Evolutionary conservation across 306 rosid species (phyloP), one percentile per base, ranked within the genome.

Genomic region (Sicyos baderoa): DNA sequence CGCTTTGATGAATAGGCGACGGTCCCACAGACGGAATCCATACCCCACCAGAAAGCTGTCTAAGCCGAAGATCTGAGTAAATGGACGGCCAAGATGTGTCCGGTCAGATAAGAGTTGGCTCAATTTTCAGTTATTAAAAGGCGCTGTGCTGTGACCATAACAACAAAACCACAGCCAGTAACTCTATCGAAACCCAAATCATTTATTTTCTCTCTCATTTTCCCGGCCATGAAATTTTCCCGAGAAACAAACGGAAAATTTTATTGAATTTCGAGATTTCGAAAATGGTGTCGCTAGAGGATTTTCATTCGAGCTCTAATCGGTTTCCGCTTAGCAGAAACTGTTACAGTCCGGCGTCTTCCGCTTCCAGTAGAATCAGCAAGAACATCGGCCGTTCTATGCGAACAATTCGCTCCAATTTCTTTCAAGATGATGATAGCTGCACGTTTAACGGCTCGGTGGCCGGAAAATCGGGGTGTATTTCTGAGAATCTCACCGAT

Each of bases 371-470:
- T 47, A 85, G 77, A 79, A 62, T 86, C 29, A 75, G 79, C 83
- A 77, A 91, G 6, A 76, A 85, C 65, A 81, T 54, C 0, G 99
- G 99, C 23, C 89, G 96, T 17, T 94, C 99, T 52, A 94, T 94
- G 99, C 86, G 99, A 14, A 90, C 99, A 0, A 78, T 85, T 47
- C 91, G 99, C 59, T 90, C 99, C 40, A 90, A 25, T 72, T 73
- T 82, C 82, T 90, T 82, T 70, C 84, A 82, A 23, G 96, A 88
- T 8, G 95, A 84, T 12, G 44, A 42, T 55, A 73, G 79, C 58
- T 78, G 81, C 64, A 79, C 89, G 9, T 81, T 84, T 75, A 23
- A 79, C 9, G 70, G 59, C 1, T 71, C 74, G 0, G 54, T 57
- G 0, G 54, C 40, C 0, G 74, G 12, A 73, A 80, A 16, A 77